Evolutionary conservation across 1,284 basidiomycete species (phyloP).

Genomic region (Cerioporus squamosus): DNA sequence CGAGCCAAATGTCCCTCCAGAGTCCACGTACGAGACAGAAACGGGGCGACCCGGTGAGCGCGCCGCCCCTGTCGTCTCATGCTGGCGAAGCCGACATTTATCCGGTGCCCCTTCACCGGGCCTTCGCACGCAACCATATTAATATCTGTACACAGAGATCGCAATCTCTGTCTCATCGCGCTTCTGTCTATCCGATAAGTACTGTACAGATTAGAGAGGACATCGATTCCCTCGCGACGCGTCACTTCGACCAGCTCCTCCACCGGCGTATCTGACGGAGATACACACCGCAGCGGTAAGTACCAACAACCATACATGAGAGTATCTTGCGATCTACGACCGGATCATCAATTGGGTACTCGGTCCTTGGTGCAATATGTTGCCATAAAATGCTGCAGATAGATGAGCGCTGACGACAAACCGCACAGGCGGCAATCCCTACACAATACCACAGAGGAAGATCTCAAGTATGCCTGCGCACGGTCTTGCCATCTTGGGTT

Average conservation of each 20-base stretch:
- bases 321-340: too few relatives aligned
- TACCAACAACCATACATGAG: too few relatives aligned
- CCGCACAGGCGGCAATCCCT: too few relatives aligned
- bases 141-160: background rate
- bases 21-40: too few relatives aligned
- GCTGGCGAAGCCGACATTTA: conserved; percentile 16
- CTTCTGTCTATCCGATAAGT: conserved; percentile 10
- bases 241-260: too few relatives aligned
- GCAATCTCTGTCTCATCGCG: background rate
- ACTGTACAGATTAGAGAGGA: background rate
- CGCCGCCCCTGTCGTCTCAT: conserved; percentile 6
- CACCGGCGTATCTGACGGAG: too few relatives aligned
- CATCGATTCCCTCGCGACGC: background rate
- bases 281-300: too few relatives aligned
- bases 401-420: too few relatives aligned
- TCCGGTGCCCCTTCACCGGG: conserved; percentile 10
- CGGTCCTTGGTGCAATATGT: too few relatives aligned
- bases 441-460: too few relatives aligned
- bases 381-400: too few relatives aligned
- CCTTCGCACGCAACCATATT: background rate
- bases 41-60: background rate
- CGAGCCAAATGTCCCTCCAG: background rate
- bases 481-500: conserved; percentile 67
- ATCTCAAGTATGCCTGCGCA: conserved; percentile 29
- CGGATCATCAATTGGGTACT: too few relatives aligned